A percentile compares a stretch with the other conserved stretches of the same genome.
These are phyloP conservation scores for Saururus chinensis DNA, from an alignment of 164 flowering plant genomes.

Conservation along the genomic window DNA sequence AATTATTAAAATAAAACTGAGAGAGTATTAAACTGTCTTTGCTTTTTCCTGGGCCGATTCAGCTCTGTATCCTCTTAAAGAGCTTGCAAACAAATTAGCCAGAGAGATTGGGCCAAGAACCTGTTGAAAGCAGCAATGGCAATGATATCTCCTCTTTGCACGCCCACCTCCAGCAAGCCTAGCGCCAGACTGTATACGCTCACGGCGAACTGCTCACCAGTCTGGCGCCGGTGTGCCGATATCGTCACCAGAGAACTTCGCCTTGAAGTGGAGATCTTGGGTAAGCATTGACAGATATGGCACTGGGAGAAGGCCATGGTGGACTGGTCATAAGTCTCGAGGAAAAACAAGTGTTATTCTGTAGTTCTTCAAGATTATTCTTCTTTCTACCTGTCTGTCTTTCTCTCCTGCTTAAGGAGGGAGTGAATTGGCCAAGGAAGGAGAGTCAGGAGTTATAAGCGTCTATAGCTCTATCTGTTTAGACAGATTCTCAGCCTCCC, in stretches of 20 bases:
- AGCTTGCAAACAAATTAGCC: background rate
- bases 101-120: conserved; percentile 14
- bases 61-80: background rate
- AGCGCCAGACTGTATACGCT: conserved; percentile 38
- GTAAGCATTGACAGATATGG: conserved; percentile 80
- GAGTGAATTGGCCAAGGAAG: background rate
- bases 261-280: conserved; percentile 30
- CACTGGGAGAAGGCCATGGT: background rate
- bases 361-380: background rate
- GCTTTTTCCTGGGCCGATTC: no score
- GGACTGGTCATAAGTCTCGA: background rate
- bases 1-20: no score
- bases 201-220: conserved; percentile 51
- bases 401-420: background rate
- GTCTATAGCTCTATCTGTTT: background rate
- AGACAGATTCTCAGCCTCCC: conserved; percentile 1
- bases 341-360: no score
- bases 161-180: conserved; percentile 47
- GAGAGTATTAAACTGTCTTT: no score
- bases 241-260: conserved; percentile 32
- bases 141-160: conserved; percentile 53
- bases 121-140: conserved; percentile 87
- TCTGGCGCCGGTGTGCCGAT: conserved; percentile 25
- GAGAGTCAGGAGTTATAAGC: background rate
- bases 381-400: no score